Evolutionary conservation across 2,329 filamentous ascomycete species (phyloP), one percentile per base, ranked within the genome.

Genomic region (Thermochaetoides dissita): DNA sequence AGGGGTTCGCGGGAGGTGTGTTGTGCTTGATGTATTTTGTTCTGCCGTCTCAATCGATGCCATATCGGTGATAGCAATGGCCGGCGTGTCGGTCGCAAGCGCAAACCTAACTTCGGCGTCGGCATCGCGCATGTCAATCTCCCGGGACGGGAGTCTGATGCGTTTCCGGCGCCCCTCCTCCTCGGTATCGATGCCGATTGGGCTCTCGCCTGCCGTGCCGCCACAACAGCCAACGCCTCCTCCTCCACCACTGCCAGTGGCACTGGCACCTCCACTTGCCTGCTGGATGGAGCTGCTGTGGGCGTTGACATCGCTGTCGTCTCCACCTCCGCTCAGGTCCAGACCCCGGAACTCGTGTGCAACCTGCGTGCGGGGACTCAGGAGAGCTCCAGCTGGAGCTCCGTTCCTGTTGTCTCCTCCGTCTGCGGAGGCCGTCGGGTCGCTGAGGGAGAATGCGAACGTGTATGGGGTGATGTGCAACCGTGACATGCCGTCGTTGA

Each of bases 321-420:
- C 17, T 24, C 17, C 17, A 24, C 17, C 17, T 24, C 17, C 17
- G 17, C 17, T 5, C 42, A 76, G 57, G 10, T 61, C 65, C 39
- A 76, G 63, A 43, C 70, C 66, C 39, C 64, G 63, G 57, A 76
- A 74, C 51, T 63, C 63, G 53, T 69, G 66, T 34, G 66, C 68
- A 34, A 76, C 69, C 41, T 58, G 66, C 35, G 67, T 67, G 41
- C 66, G 63, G n/a, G 72, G 71, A 48, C 72, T 76, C 48, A 42
- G 32, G 57, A 44, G 45, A 56, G 17, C 5, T 24, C 17, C 17
- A 24, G 17, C 17, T 3, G 3, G 17, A 24, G 17, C 17, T 24
- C 17, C 5, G 17, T 24, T 3, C 17, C 17, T 5, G 5, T 24
- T 24, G 17, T 24, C 17, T 24, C 17, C 17, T 24, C 17, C 5